These are phyloP conservation scores for Thecaphora frezii DNA, from an alignment of 1,284 basidiomycete species.

Conservation along the genomic window DNA sequence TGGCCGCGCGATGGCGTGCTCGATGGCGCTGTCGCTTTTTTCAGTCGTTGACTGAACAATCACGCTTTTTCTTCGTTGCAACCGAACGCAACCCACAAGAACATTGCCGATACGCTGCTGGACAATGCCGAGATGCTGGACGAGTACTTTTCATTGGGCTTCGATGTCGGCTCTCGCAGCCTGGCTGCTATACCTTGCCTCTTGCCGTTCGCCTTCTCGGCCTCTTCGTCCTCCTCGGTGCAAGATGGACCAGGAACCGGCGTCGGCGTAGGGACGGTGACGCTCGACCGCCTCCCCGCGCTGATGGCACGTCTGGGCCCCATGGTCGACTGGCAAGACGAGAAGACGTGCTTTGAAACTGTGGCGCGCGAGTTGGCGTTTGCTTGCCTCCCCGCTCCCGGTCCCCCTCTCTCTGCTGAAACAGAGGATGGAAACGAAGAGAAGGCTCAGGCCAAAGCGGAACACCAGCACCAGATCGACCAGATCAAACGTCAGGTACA, in stretches of 20 bases:
- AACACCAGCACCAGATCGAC: constrained; percentile 9
- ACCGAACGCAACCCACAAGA: constrained; percentile 26
- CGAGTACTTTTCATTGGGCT: constrained; percentile 81
- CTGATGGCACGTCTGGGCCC: constrained; percentile 53
- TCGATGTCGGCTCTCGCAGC: constrained; percentile 65
- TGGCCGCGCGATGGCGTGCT: too few species aligned
- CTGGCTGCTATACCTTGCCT: constrained; percentile 78
- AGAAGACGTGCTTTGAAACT: constrained; percentile 79
- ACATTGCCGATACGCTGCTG: constrained; percentile 55
- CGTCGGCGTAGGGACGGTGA: constrained; percentile 64
- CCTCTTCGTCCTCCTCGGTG: constrained; percentile 55
- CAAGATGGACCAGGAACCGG: background rate
- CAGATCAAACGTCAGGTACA: constrained; percentile 32
- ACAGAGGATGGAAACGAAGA: background rate
- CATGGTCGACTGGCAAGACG: constrained; percentile 83
- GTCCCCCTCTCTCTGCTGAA: background rate
- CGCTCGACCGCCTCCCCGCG: constrained; percentile 64
- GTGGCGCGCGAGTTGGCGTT: constrained; percentile 79
- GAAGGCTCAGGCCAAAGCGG: constrained; percentile 3
- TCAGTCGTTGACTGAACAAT: too few species aligned
- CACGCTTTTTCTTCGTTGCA: too few species aligned
- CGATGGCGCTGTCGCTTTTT: too few species aligned
- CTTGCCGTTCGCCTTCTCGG: constrained; percentile 77
- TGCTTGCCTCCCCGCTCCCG: constrained; percentile 60
- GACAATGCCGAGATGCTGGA: constrained; percentile 77